Conservation (phyloP, 495 filamentous ascomycete species). For the Penicillium malachiteum region DNA sequence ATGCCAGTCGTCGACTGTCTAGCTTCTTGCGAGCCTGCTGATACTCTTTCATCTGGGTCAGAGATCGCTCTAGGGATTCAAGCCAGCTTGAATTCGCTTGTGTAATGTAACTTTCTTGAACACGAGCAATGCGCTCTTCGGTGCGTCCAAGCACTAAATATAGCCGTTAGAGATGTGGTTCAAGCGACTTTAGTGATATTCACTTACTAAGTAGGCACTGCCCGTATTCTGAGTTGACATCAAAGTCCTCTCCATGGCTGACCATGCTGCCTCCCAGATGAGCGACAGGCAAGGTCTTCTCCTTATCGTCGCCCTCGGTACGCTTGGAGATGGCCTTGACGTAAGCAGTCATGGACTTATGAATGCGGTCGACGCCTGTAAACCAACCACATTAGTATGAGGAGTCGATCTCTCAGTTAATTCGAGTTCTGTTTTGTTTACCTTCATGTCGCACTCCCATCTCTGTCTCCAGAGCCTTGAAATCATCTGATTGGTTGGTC, state of each 20-base stretch:
- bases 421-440: conserved; percentile 34
- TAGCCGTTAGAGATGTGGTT: conserved; percentile 7
- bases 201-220: conserved; percentile 76
- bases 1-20: conserved; percentile 83
- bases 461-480: conserved; percentile 88
- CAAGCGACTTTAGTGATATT: neutral
- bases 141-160: conserved; percentile 69
- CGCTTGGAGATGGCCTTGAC: conserved; percentile 89
- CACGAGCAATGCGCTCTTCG: conserved; percentile 83
- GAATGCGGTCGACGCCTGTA: conserved; percentile 86
- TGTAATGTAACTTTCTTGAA: conserved; percentile 81
- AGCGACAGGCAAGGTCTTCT: conserved; percentile 79
- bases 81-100: conserved; percentile 87
- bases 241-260: conserved; percentile 90
- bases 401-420: neutral
- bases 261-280: conserved; percentile 88
- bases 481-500: conserved; percentile 85
- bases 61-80: conserved; percentile 82
- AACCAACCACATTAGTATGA: neutral
- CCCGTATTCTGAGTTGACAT: conserved; percentile 87
- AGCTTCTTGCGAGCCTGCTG: conserved; percentile 85
- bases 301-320: conserved; percentile 77
- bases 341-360: conserved; percentile 84
- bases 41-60: conserved; percentile 97
- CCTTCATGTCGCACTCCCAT: conserved; percentile 92